Evolutionary conservation across 768 basidiomycete genomes (phyloP).

Genomic region (Lactarius evosmus): DNA sequence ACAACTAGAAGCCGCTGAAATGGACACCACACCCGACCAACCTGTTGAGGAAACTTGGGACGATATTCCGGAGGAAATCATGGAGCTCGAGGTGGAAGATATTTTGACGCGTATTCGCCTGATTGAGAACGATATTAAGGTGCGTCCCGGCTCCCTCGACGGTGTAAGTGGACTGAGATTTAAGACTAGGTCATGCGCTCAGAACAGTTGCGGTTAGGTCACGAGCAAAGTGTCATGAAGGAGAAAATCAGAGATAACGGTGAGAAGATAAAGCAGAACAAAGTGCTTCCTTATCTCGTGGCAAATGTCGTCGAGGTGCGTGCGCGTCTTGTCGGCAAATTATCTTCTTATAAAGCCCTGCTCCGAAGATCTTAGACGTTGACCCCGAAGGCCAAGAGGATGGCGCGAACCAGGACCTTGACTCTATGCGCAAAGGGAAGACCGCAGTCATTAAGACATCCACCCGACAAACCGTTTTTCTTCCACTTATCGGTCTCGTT

Average conservation of each 20-base stretch:
- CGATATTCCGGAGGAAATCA: conserved; percentile 88
- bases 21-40: conserved; percentile 75
- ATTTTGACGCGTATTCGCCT: conserved; percentile 85
- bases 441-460: conserved; percentile 99
- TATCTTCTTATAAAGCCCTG: neutral
- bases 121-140: conserved; percentile 97
- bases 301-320: conserved; percentile 95
- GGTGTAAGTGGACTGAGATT: neutral
- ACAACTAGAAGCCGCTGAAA: conserved; percentile 39
- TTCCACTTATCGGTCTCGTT: conserved; percentile 96
- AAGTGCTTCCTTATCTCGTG: conserved; percentile 96
- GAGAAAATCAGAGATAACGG: conserved; percentile 98
- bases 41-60: conserved; percentile 79
- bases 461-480: conserved; percentile 96
- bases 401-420: conserved; percentile 92
- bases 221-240: conserved; percentile 95
- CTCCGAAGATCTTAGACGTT: conserved; percentile 79
- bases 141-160: conserved; percentile 32
- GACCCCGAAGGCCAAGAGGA: conserved; percentile 92
- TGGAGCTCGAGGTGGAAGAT: conserved; percentile 75
- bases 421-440: conserved; percentile 96
- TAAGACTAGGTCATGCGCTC: conserved; percentile 88
- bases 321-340: conserved; percentile 4
- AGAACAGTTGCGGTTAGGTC: conserved; percentile 85
- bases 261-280: conserved; percentile 99